phyloP scores from a whole-genome alignment of 257 asterid genomes.

The Lantana camara region DNA sequence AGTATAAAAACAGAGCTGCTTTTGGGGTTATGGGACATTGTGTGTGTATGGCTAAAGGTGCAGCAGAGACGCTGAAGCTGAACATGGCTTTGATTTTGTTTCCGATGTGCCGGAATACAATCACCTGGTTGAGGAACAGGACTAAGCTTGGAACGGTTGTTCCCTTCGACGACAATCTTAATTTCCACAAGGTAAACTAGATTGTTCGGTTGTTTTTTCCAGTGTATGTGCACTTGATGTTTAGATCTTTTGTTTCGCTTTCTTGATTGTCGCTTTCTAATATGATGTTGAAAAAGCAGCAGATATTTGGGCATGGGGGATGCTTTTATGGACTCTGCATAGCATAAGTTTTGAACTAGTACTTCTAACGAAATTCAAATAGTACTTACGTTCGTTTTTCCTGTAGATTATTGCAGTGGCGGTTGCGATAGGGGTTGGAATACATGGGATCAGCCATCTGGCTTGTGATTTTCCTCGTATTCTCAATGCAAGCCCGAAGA shows the following conservation, averaged over 20 bases:
- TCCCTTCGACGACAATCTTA: conserved; percentile 85
- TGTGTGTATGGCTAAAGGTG: conserved; percentile 83
- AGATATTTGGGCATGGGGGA: too few species aligned
- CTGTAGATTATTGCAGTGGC: conserved; percentile 70
- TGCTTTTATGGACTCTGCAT: too few species aligned
- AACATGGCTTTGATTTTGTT: conserved; percentile 81
- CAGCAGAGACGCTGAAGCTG: conserved; percentile 85
- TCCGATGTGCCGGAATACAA: conserved; percentile 83
- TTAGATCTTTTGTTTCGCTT: neutral
- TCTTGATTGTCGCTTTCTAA: too few species aligned
- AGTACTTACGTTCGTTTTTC: neutral
- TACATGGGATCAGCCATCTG: conserved; percentile 71
- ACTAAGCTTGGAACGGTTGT: conserved; percentile 63
- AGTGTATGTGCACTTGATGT: neutral
- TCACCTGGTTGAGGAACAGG: conserved; percentile 85
- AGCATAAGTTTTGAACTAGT: neutral
- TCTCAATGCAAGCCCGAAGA: conserved; percentile 41
- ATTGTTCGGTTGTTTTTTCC: neutral
- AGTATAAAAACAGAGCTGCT: conserved; percentile 52
- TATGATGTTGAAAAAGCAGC: too few species aligned
- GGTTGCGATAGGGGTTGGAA: conserved; percentile 68
- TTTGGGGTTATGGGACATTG: conserved; percentile 73
- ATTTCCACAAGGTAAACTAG: conserved; percentile 71
- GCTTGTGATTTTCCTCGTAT: conserved; percentile 76
- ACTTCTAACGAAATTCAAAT: neutral